Base-by-base conservation (phyloP, 257 asterid species). In the Solanum neorickii region DNA sequence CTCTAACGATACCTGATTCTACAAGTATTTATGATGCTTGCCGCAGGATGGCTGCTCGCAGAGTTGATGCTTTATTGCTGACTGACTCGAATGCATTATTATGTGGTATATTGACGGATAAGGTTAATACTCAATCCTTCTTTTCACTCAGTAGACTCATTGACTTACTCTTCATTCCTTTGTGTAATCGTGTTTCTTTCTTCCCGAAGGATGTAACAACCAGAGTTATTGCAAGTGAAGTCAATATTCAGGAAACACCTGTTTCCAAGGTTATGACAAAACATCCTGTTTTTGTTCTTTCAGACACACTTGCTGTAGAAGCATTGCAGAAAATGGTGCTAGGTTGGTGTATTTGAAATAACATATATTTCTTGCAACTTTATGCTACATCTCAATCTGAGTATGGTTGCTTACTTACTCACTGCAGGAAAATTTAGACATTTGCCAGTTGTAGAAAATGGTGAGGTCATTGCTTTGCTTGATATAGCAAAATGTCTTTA, bases 301-400 rank as follows among this genome's bases (percentile, higher is more conserved):
- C 99, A 20, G 99, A 97, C 90, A 94, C 99, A 52, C 98, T 95
- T 86, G 99, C 99, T 75, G 99, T 96, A 27, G 99, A 97, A 90
- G 99, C 99, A 85, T 87, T 97, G 91, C 99, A 97, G 86, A 97
- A 97, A 95, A 97, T 97, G 99, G 99, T 97, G 37, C 98, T 94
- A 92, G 99, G 98, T 97, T 42, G 44, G 86, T 88, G 46, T 88
- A 78, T 82, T 65, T 86, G 44, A 72, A 46, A 66, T 70, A 80
- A 47, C 33, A 12, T 37, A 6, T 37, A 37, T 37, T 46, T 77
- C 14, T 83, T 42, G 10, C 52, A 47, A 75, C 60, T 35, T 72
- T 52, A 31, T 89, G 82, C 62, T 69, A 33, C 27, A 83, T 86
- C 44, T 88, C 25, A 41, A 65, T 87, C 52, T 11, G 33, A 65